Percentiles rank a stretch among this genome's conserved stretches.
These are phyloP conservation scores for Jimgerdemannia lactiflua DNA, from an alignment of 192 early-diverging fungal genomes.

Conservation along the genomic window DNA sequence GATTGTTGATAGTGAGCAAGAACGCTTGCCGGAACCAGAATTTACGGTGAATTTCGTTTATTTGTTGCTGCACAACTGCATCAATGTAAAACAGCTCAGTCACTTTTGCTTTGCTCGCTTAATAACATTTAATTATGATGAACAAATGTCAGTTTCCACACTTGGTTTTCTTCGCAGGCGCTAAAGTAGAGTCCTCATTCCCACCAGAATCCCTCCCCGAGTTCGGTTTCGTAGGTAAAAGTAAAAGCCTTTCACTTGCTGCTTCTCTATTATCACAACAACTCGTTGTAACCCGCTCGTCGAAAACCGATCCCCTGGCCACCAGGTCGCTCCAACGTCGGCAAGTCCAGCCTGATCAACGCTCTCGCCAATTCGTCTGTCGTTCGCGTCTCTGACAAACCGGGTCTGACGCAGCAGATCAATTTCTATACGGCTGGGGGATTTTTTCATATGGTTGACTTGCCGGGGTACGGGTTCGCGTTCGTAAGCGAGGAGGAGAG, in stretches of 20 bases:
- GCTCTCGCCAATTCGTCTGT: constrained; percentile 54
- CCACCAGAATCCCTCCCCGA: constrained; percentile 28
- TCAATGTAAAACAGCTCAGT: too few relatives aligned
- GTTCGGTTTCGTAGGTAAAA: constrained; percentile 41
- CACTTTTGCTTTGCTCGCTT: too few relatives aligned
- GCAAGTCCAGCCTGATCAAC: constrained; percentile 78
- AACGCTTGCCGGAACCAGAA: constrained; percentile 15
- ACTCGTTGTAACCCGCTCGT: neutral
- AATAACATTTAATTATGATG: too few relatives aligned
- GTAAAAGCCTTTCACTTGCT: too few relatives aligned
- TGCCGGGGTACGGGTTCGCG: constrained; percentile 85
- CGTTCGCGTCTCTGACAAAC: constrained; percentile 67
- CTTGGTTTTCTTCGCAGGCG: constrained; percentile 40
- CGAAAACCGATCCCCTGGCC: neutral
- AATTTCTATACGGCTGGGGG: constrained; percentile 71
- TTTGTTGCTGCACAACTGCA: too few relatives aligned
- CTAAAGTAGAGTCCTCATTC: constrained; percentile 33
- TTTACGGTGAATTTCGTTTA: neutral
- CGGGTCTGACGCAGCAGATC: constrained; percentile 76
- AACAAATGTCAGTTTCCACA: constrained; percentile 26
- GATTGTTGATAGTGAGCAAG: constrained; percentile 8
- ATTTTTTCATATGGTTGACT: constrained; percentile 68
- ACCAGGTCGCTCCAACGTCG: constrained; percentile 74
- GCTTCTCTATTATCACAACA: too few relatives aligned
- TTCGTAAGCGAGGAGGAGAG: constrained; percentile 62